Evolutionary conservation across 805 yeast genomes (phyloP).

Genomic region (Yarrowia sp.): DNA sequence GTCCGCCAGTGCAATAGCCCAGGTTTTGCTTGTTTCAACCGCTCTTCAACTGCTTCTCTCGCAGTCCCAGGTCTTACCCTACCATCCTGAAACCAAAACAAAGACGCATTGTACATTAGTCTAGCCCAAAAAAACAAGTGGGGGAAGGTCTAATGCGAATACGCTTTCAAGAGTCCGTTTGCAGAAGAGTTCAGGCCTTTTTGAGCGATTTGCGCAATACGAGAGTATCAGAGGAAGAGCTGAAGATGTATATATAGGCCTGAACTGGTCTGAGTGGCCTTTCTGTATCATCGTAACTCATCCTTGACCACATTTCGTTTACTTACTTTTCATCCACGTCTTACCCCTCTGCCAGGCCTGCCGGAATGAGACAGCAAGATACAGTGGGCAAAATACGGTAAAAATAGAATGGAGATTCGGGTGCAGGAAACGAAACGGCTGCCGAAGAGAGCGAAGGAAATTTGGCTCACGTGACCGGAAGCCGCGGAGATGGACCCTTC

Average conservation of each 20-base stretch:
- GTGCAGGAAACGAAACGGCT: neutral
- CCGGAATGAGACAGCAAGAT: conserved; percentile 2
- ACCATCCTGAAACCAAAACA: conserved; percentile 16
- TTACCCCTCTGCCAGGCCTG: neutral
- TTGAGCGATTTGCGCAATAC: conserved; percentile 22
- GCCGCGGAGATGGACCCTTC: neutral
- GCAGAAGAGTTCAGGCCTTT: conserved; percentile 17
- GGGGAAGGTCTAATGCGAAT: conserved; percentile 23
- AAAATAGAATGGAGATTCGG: too few relatives aligned
- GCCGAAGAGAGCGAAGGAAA: neutral
- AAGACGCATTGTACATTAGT: conserved; percentile 9
- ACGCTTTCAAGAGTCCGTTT: neutral
- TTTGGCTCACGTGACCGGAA: neutral
- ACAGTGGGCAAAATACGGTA: too few relatives aligned
- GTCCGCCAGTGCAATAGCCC: too few relatives aligned
- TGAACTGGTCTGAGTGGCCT: too few relatives aligned
- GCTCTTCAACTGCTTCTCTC: neutral
- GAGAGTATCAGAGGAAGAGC: neutral
- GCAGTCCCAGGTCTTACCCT: neutral
- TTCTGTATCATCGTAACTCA: too few relatives aligned
- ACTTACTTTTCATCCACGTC: too few relatives aligned
- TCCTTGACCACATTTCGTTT: too few relatives aligned
- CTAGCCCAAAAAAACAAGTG: conserved; percentile 10
- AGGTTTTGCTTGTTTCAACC: too few relatives aligned
- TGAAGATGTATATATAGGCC: too few relatives aligned